phyloP scores from a whole-genome alignment of 2,329 filamentous ascomycete genomes.

The Blastomyces emzantsi region DNA sequence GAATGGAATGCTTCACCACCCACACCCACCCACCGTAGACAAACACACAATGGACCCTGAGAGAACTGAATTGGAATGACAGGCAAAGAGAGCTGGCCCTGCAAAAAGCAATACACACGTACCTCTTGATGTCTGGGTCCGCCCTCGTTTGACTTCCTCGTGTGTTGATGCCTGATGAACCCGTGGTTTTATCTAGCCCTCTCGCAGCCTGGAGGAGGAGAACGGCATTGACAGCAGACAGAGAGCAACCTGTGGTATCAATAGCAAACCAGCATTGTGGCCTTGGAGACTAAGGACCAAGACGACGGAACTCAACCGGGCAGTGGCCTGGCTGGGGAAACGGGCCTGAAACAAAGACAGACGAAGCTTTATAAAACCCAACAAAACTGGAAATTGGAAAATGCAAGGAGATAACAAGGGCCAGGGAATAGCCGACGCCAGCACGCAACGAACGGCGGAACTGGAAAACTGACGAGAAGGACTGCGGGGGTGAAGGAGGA shows the following conservation, averaged over 20 bases:
- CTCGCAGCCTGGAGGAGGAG: neutral
- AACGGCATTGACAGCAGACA: slow-evolving; percentile 4
- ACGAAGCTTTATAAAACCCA: neutral
- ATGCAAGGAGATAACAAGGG: neutral
- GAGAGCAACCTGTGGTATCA: neutral
- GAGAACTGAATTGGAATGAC: neutral
- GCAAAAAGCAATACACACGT: neutral
- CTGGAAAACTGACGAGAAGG: neutral
- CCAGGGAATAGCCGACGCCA: neutral
- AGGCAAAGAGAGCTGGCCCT: neutral
- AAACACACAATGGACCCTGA: neutral
- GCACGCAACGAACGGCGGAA: neutral
- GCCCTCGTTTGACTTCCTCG: neutral
- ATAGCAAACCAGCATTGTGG: slow-evolving; percentile 1
- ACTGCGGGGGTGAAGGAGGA: neutral
- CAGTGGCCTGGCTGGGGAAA: neutral
- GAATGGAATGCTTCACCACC: neutral
- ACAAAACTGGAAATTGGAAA: neutral
- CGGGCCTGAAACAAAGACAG: neutral
- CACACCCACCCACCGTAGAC: neutral
- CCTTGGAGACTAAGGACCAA: neutral
- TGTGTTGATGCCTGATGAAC: neutral
- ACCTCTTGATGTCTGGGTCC: neutral
- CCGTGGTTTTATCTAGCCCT: neutral
- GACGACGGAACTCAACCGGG: neutral